Conservation (phyloP, 352 stramenopile genomes). For the Pythium rhizo-oryzae region DNA sequence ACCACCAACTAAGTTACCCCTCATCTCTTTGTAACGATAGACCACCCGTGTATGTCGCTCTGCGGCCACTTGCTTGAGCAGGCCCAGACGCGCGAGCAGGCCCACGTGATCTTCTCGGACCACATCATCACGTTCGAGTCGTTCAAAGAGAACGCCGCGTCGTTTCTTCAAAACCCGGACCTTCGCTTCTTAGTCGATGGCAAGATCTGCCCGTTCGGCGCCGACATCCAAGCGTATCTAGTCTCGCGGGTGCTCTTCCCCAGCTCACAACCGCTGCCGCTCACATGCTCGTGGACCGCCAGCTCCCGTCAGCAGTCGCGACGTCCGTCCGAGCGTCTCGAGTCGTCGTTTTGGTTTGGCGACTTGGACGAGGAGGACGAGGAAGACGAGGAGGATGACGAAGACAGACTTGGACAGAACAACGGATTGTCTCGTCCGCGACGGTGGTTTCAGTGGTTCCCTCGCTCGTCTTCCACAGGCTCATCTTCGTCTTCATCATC, state of each 20-base stretch:
- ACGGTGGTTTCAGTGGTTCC: constrained; percentile 41
- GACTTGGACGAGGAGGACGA: constrained; percentile 30
- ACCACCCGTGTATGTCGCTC: constrained; percentile 73
- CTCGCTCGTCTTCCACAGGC: constrained; percentile 22
- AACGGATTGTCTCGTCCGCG: neutral
- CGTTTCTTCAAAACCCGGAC: constrained; percentile 51
- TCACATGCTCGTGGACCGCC: constrained; percentile 27
- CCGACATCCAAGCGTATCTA: constrained; percentile 63
- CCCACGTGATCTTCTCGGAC: constrained; percentile 60
- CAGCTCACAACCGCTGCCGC: constrained; percentile 44
- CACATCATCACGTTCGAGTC: constrained; percentile 68
- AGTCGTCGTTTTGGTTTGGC: constrained; percentile 32
- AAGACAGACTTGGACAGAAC: neutral
- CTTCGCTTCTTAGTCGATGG: constrained; percentile 71
- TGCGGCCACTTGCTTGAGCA: constrained; percentile 64
- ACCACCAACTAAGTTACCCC: no score
- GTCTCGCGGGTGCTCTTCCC: constrained; percentile 72
- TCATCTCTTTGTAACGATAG: constrained; percentile 7
- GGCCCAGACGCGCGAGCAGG: constrained; percentile 44
- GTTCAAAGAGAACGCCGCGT: constrained; percentile 49
- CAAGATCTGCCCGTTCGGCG: constrained; percentile 56
- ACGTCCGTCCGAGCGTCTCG: constrained; percentile 18
- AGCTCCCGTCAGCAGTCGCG: neutral
- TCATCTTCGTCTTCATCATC: neutral
- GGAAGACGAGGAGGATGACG: constrained; percentile 16